phyloP scores from a whole-genome alignment of 2,329 filamentous ascomycete species.

The Didymella glomerata region DNA sequence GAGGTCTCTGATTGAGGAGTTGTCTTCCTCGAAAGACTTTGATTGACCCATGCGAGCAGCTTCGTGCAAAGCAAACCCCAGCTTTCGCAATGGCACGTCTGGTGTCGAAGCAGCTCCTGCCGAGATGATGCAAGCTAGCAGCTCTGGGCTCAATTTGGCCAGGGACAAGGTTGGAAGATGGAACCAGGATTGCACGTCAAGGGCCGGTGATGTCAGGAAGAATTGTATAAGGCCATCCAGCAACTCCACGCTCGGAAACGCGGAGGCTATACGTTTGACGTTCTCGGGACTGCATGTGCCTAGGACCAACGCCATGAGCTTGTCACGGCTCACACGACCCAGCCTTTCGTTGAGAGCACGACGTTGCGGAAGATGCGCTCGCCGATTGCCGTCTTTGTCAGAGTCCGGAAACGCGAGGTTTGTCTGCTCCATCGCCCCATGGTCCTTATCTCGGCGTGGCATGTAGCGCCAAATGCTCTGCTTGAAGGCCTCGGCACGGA shows the following conservation, averaged over 20 bases:
- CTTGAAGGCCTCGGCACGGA: conserved; percentile 48
- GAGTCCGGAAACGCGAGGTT: conserved; percentile 52
- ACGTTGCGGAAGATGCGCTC: conserved; percentile 48
- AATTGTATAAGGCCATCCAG: conserved; percentile 69
- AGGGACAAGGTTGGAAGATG: conserved; percentile 68
- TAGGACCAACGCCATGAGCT: conserved; percentile 70
- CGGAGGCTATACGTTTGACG: conserved; percentile 62
- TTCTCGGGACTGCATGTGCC: conserved; percentile 63
- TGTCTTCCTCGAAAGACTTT: conserved; percentile 59
- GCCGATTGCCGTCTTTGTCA: conserved; percentile 42
- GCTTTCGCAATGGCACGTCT: conserved; percentile 64
- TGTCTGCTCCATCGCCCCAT: conserved; percentile 39
- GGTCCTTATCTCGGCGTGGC: conserved; percentile 44
- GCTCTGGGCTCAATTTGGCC: conserved; percentile 65
- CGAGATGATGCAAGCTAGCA: conserved; percentile 67
- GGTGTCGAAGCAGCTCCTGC: conserved; percentile 68
- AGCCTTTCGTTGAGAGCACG: conserved; percentile 54
- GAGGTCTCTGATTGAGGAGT: conserved; percentile 60
- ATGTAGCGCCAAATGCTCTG: conserved; percentile 58
- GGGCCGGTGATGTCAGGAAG: conserved; percentile 65
- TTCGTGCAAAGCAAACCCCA: conserved; percentile 64
- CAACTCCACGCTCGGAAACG: conserved; percentile 68
- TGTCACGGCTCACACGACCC: conserved; percentile 60
- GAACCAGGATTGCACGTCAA: conserved; percentile 67
- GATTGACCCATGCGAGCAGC: conserved; percentile 53